phyloP scores from a whole-genome alignment of 768 basidiomycete genomes.

The Rhodotorula toruloides region DNA sequence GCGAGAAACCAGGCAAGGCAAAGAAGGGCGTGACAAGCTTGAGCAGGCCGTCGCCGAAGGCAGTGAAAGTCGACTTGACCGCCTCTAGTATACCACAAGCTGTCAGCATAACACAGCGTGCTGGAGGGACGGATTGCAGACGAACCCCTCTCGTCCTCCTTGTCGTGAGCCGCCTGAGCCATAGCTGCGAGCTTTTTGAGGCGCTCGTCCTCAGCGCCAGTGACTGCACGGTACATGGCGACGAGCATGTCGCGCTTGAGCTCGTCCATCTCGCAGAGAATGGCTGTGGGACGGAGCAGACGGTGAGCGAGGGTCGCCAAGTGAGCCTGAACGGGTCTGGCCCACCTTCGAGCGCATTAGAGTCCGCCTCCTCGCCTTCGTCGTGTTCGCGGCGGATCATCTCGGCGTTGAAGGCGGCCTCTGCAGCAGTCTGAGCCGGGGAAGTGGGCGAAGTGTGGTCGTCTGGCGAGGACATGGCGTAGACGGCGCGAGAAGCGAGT shows the following conservation, averaged over 20 bases:
- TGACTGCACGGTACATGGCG: neutral
- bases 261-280: neutral
- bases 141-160: too few species aligned
- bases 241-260: neutral
- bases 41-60: too few species aligned
- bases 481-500: neutral
- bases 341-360: conserved; percentile 9
- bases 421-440: neutral
- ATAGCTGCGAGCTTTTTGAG: too few species aligned
- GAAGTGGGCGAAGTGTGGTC: conserved; percentile 1
- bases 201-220: neutral
- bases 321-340: neutral
- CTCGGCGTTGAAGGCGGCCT: neutral
- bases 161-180: too few species aligned
- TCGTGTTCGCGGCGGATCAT: neutral
- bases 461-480: too few species aligned
- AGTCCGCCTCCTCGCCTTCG: neutral
- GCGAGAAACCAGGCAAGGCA: too few species aligned
- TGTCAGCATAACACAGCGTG: too few species aligned
- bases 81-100: too few species aligned
- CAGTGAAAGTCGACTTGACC: too few species aligned
- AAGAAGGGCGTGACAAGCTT: too few species aligned
- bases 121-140: too few species aligned
- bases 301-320: neutral
- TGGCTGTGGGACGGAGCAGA: neutral